Evolutionary conservation across 306 rosid genomes (phyloP), one percentile per base, ranked within the genome.

Genomic region (Ochetophila trinervis): DNA sequence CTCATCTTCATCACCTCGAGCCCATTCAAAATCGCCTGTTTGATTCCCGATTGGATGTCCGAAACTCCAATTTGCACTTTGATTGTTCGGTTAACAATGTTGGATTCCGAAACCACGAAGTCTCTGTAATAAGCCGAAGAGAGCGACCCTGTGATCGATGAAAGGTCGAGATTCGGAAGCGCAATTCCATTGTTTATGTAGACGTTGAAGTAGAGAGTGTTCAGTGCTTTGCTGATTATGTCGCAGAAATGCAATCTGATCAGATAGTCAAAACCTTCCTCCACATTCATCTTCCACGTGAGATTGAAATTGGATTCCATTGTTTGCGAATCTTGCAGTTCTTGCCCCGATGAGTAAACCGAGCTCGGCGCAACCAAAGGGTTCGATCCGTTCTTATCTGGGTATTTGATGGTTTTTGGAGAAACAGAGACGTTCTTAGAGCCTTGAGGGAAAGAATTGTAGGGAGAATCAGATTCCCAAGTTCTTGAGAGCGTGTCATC

Each of bases 241-340:
- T 92, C 98, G 53, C 95, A 87, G 50, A 92, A 92, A 76, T 92
- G 98, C 73, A 89, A 18, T 62, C 98, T 87, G 48, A 91, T 72
- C 82, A 89, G 79, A 66, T 89, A 92, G 15, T 88, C 84, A 53
- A 71, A 85, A 37, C 78, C 76, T 18, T 36, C 48, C 11, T 89
- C 98, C n/a, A 85, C 92, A 34, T 71, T 67, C 59, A 92, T 37
- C 68, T 57, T 69, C 98, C 96, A 92, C 44, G 76, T 85, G 21
- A 92, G 84, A 24, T 92, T 92, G 78, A 87, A 78, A 37, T 77
- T 83, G 1, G 74, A 76, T 11, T 78, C 76, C 61, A 50, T 67
- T 0, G 75, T 64, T 12, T 11, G 13, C 7, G 88, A 8, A 50
- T 89, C 88, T 54, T 79, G 70, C 84, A 91, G 73, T 27, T 77